phyloP scores from a whole-genome alignment of 495 filamentous ascomycete genomes.

The Glutinoglossum americanum region DNA sequence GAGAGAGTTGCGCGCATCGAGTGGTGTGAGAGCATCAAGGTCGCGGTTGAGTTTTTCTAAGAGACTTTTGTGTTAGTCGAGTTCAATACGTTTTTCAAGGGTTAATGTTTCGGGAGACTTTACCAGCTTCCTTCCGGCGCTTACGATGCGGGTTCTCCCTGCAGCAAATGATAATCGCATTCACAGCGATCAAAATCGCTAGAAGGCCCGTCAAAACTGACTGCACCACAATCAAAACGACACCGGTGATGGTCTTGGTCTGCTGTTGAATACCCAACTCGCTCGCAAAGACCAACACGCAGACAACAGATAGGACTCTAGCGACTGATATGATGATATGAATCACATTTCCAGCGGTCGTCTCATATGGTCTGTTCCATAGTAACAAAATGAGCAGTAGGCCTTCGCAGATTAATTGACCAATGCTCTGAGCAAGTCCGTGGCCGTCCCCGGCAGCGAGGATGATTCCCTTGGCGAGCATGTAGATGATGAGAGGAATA shows the following conservation, averaged over 20 bases:
- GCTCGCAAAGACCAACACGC: constrained; percentile 85
- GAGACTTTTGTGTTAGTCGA: not conserved
- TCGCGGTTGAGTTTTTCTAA: constrained; percentile 67
- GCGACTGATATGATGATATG: constrained; percentile 86
- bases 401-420: constrained; percentile 61
- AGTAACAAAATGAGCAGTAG: constrained; percentile 47
- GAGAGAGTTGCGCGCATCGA: constrained; percentile 79
- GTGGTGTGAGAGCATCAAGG: constrained; percentile 67
- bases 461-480: constrained; percentile 73
- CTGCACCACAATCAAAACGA: constrained; percentile 78
- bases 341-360: constrained; percentile 71
- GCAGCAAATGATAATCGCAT: constrained; percentile 62
- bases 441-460: constrained; percentile 76
- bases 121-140: constrained; percentile 68
- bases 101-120: constrained; percentile 14
- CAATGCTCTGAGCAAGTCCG: constrained; percentile 57
- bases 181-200: constrained; percentile 76
- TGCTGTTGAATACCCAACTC: constrained; percentile 78
- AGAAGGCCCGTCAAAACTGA: constrained; percentile 62
- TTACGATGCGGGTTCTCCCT: constrained; percentile 77
- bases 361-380: constrained; percentile 72
- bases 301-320: constrained; percentile 75
- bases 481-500: constrained; percentile 75
- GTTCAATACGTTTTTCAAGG: not conserved
- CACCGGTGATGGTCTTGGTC: constrained; percentile 83